A percentile compares a stretch with the other conserved stretches of the same genome.
These are phyloP conservation scores for Rutstroemia sp. DNA, from an alignment of 2,329 filamentous ascomycete species.

Conservation along the genomic window DNA sequence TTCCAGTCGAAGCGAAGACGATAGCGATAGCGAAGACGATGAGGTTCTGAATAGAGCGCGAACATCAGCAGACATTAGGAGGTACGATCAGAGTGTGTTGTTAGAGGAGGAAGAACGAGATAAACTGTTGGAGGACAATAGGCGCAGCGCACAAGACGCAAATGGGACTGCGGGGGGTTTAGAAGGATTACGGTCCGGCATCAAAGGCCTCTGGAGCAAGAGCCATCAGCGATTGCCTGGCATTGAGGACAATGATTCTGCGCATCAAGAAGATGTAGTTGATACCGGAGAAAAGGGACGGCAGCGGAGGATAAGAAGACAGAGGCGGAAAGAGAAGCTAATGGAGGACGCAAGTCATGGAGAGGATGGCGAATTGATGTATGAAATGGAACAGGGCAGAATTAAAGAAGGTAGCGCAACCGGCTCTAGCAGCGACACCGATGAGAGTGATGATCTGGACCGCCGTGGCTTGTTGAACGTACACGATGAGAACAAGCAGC, in stretches of 20 bases:
- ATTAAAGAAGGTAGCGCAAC: constrained; percentile 60
- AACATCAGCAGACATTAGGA: constrained; percentile 61
- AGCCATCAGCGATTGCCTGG: constrained; percentile 25
- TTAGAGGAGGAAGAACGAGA: constrained; percentile 70
- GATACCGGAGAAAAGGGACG: constrained; percentile 33
- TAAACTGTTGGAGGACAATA: constrained; percentile 47
- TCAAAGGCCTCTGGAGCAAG: constrained; percentile 33
- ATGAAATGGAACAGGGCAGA: constrained; percentile 76
- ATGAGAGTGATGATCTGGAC: constrained; percentile 52
- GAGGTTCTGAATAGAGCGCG: constrained; percentile 57
- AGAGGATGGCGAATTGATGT: constrained; percentile 73
- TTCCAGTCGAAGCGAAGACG: constrained; percentile 58
- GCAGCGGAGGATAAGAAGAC: constrained; percentile 39
- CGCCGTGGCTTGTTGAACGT: constrained; percentile 41
- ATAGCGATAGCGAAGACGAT: constrained; percentile 71
- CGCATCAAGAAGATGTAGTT: background rate
- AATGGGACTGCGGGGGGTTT: constrained; percentile 16
- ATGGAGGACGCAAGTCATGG: constrained; percentile 48
- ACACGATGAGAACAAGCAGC: constrained; percentile 39
- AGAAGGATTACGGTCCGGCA: constrained; percentile 30
- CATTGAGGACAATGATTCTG: constrained; percentile 20
- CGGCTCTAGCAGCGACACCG: constrained; percentile 53
- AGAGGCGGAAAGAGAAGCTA: constrained; percentile 44
- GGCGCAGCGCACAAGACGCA: constrained; percentile 34
- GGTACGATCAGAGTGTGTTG: constrained; percentile 62